Evolutionary conservation across 2,329 filamentous ascomycete species (phyloP), one percentile per base, ranked within the genome.

Genomic region (Fonsecaea erecta): DNA sequence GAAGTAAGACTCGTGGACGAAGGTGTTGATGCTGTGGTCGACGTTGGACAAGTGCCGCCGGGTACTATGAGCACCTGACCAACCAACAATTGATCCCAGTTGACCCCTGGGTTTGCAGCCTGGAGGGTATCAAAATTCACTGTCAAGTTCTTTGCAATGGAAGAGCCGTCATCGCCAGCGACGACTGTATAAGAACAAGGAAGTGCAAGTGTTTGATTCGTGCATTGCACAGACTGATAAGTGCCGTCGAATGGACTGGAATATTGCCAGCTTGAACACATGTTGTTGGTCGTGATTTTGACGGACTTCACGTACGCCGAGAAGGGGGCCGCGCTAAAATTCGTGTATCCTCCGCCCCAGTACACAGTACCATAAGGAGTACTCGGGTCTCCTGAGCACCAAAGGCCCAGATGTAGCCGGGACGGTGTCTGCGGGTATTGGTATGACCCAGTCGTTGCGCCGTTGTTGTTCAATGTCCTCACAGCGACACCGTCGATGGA

Each of bases 341-440:
- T 82, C 46, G 89, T 91, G 60, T 80, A 73, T 62, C 89, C 89
- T 60, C 89, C 89, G 64, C 88, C 92, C 95, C 95, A 99, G 60
- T 88, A 83, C 69, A 97, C 85, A 28, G 94, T 98, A 63, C 94
- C 94, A 75, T 90, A 75, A 46, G 86, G 89, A 76, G 96, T 97
- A 75, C 84, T 84, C 12, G 87, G 80, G 56, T 91, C 86, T 74
- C 95, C 95, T 73, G 92, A 95, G 46, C 94, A 94, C 95, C 95
- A 99, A 74, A 99, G 87, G 18, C 94, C 98, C 52, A 99, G 85
- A 82, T 97, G 92, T 53, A 99, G 86, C 70, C 94, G 91, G 16
- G 94, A 81, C 2, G 95, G 95, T 0, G 93, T 96, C 80, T 98
- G 95, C 3, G 95, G 95, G 82, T 86, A 98, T 74, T 90, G 83